phyloP scores from a whole-genome alignment of 441 rosid genomes.

The Pelargonium citronellum region DNA sequence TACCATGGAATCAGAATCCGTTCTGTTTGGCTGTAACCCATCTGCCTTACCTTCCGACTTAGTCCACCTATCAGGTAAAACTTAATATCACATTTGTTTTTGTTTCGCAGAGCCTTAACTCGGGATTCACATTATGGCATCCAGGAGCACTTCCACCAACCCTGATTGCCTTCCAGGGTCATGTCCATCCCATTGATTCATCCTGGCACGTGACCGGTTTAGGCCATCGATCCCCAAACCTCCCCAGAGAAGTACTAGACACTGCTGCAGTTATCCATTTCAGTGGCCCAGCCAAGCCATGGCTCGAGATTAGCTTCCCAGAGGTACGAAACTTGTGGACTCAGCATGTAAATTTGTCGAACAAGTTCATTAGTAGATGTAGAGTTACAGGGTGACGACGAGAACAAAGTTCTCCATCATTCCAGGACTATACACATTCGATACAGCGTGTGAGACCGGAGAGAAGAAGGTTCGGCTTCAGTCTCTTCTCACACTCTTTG shows the following conservation, averaged over 20 bases:
- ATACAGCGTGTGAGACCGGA: slow-evolving; percentile 35
- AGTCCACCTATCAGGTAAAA: too few species aligned
- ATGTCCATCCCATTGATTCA: slow-evolving; percentile 66
- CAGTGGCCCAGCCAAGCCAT: slow-evolving; percentile 91
- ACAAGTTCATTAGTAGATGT: slow-evolving; percentile 66
- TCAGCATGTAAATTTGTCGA: slow-evolving; percentile 58
- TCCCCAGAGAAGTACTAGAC: slow-evolving; percentile 31
- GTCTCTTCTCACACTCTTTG: slow-evolving; percentile 44
- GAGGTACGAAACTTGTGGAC: slow-evolving; percentile 64
- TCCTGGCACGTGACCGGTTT: slow-evolving; percentile 77
- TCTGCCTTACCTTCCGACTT: too few species aligned
- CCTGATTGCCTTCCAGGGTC: slow-evolving; percentile 64
- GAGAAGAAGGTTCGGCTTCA: slow-evolving; percentile 90
- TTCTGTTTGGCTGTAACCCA: too few species aligned
- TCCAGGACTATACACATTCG: slow-evolving; percentile 15
- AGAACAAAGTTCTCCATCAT: slow-evolving; percentile 26
- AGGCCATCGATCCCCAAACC: slow-evolving; percentile 45
- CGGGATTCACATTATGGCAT: slow-evolving; percentile 75
- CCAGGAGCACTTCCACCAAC: slow-evolving; percentile 83
- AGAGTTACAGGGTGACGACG: slow-evolving; percentile 52
- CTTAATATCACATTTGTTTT: background rate
- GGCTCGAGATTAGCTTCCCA: slow-evolving; percentile 74
- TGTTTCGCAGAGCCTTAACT: slow-evolving; percentile 47
- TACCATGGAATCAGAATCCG: too few species aligned
- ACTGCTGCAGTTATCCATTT: slow-evolving; percentile 83